phyloP scores from a whole-genome alignment of 495 filamentous ascomycete species.

The Astrothelium subdiscretum region DNA sequence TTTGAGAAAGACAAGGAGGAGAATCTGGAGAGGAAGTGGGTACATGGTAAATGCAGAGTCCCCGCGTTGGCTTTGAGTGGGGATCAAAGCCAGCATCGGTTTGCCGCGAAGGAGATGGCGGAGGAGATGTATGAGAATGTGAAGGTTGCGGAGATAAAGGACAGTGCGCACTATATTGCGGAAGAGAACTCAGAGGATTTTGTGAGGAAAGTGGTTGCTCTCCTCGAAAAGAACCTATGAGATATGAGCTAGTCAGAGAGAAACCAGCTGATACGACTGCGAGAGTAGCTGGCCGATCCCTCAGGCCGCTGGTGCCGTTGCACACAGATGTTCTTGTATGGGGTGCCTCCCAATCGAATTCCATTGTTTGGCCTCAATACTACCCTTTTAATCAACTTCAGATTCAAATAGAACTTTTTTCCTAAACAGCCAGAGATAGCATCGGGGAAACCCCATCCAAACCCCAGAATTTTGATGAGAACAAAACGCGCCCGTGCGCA shows the following conservation, averaged over 20 bases:
- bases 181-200: conserved; percentile 14
- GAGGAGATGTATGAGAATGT: conserved; percentile 10
- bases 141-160: background rate
- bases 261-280: no score
- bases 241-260: background rate
- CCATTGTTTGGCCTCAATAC: no score
- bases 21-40: conserved; percentile 25
- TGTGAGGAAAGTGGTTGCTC: conserved; percentile 5
- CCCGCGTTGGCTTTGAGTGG: conserved; percentile 30
- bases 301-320: no score
- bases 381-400: no score
- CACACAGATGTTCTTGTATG: no score
- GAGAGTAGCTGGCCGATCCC: no score
- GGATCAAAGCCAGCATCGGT: conserved; percentile 3
- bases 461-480: no score
- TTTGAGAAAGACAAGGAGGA: conserved; percentile 33
- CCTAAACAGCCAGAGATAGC: no score
- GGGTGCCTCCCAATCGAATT: no score
- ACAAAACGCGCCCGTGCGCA: no score
- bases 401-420: no score
- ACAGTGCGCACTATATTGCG: conserved; percentile 7
- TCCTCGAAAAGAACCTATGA: background rate
- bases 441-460: no score
- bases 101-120: background rate
- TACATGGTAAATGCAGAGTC: conserved; percentile 32